A percentile compares a stretch with the other conserved stretches of the same genome.
Evolutionary conservation across 306 rosid species (phyloP).

Genomic region (Casuarina equisetifolia): DNA sequence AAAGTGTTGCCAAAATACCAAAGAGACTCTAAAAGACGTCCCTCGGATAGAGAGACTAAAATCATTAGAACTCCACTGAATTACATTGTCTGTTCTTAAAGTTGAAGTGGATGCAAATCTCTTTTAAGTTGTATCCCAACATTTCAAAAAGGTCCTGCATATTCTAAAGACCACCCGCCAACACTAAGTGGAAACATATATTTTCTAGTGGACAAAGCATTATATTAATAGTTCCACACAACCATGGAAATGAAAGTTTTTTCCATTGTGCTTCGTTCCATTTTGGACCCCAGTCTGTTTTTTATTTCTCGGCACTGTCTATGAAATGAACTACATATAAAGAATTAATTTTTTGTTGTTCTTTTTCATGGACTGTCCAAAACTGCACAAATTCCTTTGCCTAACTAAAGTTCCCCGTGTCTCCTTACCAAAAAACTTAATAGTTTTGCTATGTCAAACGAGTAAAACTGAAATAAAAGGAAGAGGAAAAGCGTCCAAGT

Average conservation of each 20-base stretch:
- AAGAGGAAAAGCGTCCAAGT: background rate
- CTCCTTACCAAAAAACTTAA: too few species aligned
- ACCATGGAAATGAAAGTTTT: slow-evolving; percentile 17
- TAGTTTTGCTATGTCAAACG: too few species aligned
- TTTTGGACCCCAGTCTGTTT: background rate
- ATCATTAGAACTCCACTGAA: slow-evolving; percentile 53
- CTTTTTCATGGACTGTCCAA: background rate
- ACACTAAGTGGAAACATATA: slow-evolving; percentile 20
- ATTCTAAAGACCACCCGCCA: slow-evolving; percentile 27
- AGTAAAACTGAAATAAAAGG: too few species aligned
- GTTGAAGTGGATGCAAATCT: slow-evolving; percentile 2
- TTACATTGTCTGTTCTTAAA: slow-evolving; percentile 55
- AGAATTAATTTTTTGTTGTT: background rate
- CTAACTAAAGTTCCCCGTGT: too few species aligned
- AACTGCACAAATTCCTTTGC: background rate
- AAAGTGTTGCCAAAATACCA: background rate
- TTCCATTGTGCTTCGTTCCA: background rate
- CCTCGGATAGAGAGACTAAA: slow-evolving; percentile 1
- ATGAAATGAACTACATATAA: background rate
- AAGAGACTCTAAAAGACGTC: too few species aligned
- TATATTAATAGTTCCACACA: slow-evolving; percentile 13
- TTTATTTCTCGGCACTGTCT: background rate
- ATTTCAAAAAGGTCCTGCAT: slow-evolving; percentile 21
- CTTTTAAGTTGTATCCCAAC: slow-evolving; percentile 1
- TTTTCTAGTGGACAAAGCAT: slow-evolving; percentile 31